These are phyloP conservation scores for Striga asiatica DNA, from an alignment of 257 asterid species.

Conservation along the genomic window DNA sequence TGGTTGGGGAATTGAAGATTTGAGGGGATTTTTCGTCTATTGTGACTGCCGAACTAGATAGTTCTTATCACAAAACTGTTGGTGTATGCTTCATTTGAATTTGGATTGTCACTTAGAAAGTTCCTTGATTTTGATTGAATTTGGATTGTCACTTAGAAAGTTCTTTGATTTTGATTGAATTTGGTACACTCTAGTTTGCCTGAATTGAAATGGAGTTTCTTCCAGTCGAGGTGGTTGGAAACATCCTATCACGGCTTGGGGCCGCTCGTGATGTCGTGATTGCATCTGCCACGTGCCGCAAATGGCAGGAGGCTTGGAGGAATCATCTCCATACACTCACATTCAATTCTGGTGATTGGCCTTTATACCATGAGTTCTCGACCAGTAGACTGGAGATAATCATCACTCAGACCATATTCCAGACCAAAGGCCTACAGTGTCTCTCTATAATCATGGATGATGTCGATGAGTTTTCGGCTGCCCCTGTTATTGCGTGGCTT, in stretches of 20 bases:
- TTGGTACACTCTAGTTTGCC: no score
- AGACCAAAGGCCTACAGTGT: slow-evolving; percentile 52
- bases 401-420: slow-evolving; percentile 69
- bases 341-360: slow-evolving; percentile 75
- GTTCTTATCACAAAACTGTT: no score
- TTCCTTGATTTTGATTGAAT: no score
- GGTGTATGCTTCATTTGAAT: no score
- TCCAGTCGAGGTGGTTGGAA: slow-evolving; percentile 87
- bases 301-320: slow-evolving; percentile 78
- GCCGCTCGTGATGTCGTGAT: slow-evolving; percentile 76
- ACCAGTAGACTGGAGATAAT: slow-evolving; percentile 58
- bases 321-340: slow-evolving; percentile 65
- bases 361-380: slow-evolving; percentile 54
- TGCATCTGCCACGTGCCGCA: slow-evolving; percentile 77
- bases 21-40: no score
- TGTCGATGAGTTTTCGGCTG: slow-evolving; percentile 73
- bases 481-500: slow-evolving; percentile 84
- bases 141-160: no score
- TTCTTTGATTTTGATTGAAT: no score
- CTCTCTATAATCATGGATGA: slow-evolving; percentile 73
- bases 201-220: slow-evolving; percentile 77
- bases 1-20: no score
- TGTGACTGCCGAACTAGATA: no score
- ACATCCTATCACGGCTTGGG: slow-evolving; percentile 65
- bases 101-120: no score